Base-by-base conservation (phyloP, 1,284 basidiomycete species). In the Melampsora larici-populina region DNA sequence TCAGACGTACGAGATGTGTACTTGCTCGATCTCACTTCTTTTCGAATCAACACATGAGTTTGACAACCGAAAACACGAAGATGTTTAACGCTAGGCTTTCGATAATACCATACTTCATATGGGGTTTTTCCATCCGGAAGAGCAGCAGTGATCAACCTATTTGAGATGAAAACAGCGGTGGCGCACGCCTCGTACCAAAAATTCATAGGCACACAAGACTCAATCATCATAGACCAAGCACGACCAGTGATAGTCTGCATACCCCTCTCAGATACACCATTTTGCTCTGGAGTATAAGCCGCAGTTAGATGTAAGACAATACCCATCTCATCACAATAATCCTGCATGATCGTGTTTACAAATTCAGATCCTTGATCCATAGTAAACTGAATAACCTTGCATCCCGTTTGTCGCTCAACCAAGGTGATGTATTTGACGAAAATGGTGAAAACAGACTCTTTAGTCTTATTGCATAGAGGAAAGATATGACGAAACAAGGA, bases 351-450 rank as follows among this genome's bases (percentile, higher is more conserved):
- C 3, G 67, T 5, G n/a, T 69, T 69, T 2, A 69, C 6, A 48
- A 69, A 69, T 69, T 69, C 46, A 5, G 18, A 13, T 17, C 67
- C 67, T 48, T 48, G 33, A 31, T 69, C 67, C 33, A 48, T 29
- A 18, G 40, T 40, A 7, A 69, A 46, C n/a, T 48, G 1, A 18
- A 48, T 18, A 5, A 48, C 40, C 21, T 69, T 48, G 24, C 49
- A 69, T 1, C 46, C 64, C 9, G 46, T 48, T 40, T 48, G 67
- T 69, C 49, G 40, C 13, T 40, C 67, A 24, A 29, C 46, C 18
- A 69, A 17, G 24, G 29, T n/a, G 4, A 69, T n/a, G 40, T 15
- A n/a, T 48, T 18, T 11, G 9, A 24, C 6, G 8, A 68, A 43
- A 3, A 68, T 33, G 36, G 3, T 24, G 26, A 43, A 33, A 40